Percentiles rank a stretch among this genome's conserved stretches.
phyloP scores from a whole-genome alignment of 176 grass and related monocot species.

The Triticum urartu region DNA sequence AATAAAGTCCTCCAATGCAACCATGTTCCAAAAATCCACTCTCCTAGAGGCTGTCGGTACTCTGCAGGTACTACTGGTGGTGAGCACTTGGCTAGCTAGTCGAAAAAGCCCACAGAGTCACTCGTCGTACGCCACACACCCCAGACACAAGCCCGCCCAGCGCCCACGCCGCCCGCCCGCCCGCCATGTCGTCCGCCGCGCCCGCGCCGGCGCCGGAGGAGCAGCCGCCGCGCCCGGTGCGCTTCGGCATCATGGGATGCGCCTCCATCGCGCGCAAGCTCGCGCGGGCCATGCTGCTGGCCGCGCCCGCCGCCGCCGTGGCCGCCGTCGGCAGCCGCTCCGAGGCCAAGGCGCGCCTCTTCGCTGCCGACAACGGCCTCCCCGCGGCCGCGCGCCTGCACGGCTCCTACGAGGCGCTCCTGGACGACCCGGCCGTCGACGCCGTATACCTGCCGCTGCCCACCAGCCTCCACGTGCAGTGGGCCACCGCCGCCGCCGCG shows the following conservation, averaged over 20 bases:
- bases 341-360: slow-evolving; percentile 60
- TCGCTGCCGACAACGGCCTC: slow-evolving; percentile 58
- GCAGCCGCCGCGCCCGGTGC: slow-evolving; percentile 26
- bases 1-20: too few relatives aligned
- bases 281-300: slow-evolving; percentile 55
- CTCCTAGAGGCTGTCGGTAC: too few relatives aligned
- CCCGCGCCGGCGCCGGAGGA: slow-evolving; percentile 7
- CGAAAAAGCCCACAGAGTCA: not conserved
- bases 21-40: too few relatives aligned
- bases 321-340: slow-evolving; percentile 62
- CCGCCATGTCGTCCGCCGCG: slow-evolving; percentile 14
- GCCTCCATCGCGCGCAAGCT: slow-evolving; percentile 78
- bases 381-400: slow-evolving; percentile 30
- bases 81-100: too few relatives aligned
- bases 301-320: slow-evolving; percentile 34
- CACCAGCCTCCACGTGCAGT: slow-evolving; percentile 71
- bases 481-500: slow-evolving; percentile 63
- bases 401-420: slow-evolving; percentile 70
- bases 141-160: not conserved
- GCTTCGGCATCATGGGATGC: slow-evolving; percentile 81
- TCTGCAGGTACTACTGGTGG: too few relatives aligned
- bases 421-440: slow-evolving; percentile 64
- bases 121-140: not conserved
- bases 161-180: not conserved
- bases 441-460: slow-evolving; percentile 78